A percentile compares a stretch with the other conserved stretches of the same genome.
These are phyloP conservation scores for Intubia oerlemansii DNA, from an alignment of 2,329 filamentous ascomycete species.

Conservation along the genomic window DNA sequence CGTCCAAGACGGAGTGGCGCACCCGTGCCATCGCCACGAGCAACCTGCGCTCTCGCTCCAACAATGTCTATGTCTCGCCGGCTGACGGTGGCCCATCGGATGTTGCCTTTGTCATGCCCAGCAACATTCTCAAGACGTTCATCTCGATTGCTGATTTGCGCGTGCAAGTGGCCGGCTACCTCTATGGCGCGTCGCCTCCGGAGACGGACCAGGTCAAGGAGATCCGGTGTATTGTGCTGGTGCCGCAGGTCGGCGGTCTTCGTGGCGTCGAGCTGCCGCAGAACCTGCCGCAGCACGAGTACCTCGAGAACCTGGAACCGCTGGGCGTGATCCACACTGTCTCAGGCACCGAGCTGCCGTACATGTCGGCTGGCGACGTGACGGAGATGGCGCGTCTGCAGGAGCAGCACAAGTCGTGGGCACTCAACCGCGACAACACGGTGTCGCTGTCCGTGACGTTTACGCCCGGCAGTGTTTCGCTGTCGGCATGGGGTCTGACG, in stretches of 20 bases:
- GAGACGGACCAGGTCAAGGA: constrained; percentile 97
- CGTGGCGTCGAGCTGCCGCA: constrained; percentile 83
- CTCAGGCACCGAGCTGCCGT: constrained; percentile 82
- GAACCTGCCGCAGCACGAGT: constrained; percentile 78
- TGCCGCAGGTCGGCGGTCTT: constrained; percentile 86
- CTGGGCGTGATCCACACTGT: constrained; percentile 90
- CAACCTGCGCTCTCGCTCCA: constrained; percentile 78
- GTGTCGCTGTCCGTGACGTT: constrained; percentile 92
- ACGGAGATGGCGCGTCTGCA: constrained; percentile 85
- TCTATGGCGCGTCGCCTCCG: constrained; percentile 79
- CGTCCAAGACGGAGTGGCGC: constrained; percentile 97
- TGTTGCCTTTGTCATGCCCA: constrained; percentile 99
- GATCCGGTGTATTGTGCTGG: constrained; percentile 88
- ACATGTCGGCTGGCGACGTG: constrained; percentile 90
- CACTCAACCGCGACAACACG: constrained; percentile 54
- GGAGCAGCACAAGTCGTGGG: constrained; percentile 55
- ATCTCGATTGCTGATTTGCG: constrained; percentile 93
- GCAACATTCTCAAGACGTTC: constrained; percentile 95
- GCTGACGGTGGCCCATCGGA: constrained; percentile 85
- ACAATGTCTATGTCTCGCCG: constrained; percentile 97
- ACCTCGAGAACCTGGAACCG: constrained; percentile 68
- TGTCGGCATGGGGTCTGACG: constrained; percentile 83
- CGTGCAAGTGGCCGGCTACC: constrained; percentile 86
- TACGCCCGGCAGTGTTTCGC: constrained; percentile 85
- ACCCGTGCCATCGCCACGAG: constrained; percentile 92